Base-by-base conservation (phyloP, 495 filamentous ascomycete genomes). In the Usnea hakonensis region DNA sequence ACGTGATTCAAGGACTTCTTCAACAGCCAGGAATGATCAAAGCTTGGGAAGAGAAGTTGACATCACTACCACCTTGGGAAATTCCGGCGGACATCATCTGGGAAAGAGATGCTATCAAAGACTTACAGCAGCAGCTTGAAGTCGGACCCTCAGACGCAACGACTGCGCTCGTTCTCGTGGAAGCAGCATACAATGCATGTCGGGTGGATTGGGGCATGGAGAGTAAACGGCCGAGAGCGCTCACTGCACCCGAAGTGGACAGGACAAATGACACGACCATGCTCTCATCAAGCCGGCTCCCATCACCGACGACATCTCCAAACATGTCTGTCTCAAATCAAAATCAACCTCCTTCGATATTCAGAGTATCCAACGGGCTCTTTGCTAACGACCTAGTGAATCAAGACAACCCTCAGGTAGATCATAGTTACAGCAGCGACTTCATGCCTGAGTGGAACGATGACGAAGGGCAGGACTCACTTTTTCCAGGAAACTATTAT, bases 1-100 rank as follows among this genome's bases (percentile, higher is more conserved):
- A 44, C 5, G 50, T 61, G 21, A 61, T 61, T 53, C 52, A 41
- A 40, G 59, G 59, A 21, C 46, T 61, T 21, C 26, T 61, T 32
- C 59, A 19, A 36, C 59, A 61, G 50, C 16, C 48, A 17, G 28
- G 40, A 13, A 14, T 61, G n/a, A 55, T 3, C 19, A 40, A 61
- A 16, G 37, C 40, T 21, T 61, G 59, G 59, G 9, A 55, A 26
- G 19, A 11, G 0, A 21, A 52, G 13, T 1, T 54, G 46, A 23
- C 46, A 3, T 53, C 44, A 16, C 10, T 54, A 14, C 11, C 48
- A 4, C 13, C 37, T 23, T 53, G 28, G 23, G 35, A 41, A 19
- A 36, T 21, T 23, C 21, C 17, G 28, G 28, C 17, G 28, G 28
- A 11, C 35, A 41, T 61, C n/a, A 26, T 50, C 40, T 61, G 59